Conservation (phyloP, 352 stramenopile genomes). For the Phytophthora sp. region DNA sequence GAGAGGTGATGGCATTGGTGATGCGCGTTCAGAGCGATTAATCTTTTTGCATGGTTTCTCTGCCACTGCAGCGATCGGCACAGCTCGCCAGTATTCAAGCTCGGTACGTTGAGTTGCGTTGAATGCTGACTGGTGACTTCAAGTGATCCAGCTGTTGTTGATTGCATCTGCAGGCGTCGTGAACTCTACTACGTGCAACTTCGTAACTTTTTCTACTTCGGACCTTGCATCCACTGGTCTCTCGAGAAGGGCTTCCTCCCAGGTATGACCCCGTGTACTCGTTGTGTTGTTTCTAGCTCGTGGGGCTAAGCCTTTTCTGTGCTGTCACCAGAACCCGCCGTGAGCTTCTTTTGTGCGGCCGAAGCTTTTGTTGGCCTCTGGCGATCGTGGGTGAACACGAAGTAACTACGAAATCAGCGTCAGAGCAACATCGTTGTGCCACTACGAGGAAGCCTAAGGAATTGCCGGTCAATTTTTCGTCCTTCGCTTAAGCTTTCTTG, state of each 20-base stretch:
- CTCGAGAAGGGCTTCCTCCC: constrained; percentile 69
- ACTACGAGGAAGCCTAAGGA: no score
- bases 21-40: no score
- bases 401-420: constrained; percentile 22
- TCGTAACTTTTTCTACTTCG: constrained; percentile 83
- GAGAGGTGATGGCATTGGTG: no score
- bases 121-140: neutral
- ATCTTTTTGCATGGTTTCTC: neutral
- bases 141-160: constrained; percentile 1
- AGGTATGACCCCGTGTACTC: constrained; percentile 34
- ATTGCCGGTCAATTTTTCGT: no score
- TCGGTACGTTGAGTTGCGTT: constrained; percentile 28
- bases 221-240: constrained; percentile 85
- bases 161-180: constrained; percentile 43
- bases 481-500: no score
- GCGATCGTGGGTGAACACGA: constrained; percentile 71
- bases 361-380: constrained; percentile 74
- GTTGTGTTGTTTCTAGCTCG: no score
- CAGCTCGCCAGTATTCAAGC: constrained; percentile 54
- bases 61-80: constrained; percentile 36
- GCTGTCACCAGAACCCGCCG: constrained; percentile 52
- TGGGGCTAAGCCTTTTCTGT: neutral
- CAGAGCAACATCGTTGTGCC: no score
- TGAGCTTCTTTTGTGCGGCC: constrained; percentile 75
- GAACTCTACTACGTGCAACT: constrained; percentile 84